These are phyloP conservation scores for Jatropha curcas DNA, from an alignment of 345 rosid genomes.

Conservation along the genomic window DNA sequence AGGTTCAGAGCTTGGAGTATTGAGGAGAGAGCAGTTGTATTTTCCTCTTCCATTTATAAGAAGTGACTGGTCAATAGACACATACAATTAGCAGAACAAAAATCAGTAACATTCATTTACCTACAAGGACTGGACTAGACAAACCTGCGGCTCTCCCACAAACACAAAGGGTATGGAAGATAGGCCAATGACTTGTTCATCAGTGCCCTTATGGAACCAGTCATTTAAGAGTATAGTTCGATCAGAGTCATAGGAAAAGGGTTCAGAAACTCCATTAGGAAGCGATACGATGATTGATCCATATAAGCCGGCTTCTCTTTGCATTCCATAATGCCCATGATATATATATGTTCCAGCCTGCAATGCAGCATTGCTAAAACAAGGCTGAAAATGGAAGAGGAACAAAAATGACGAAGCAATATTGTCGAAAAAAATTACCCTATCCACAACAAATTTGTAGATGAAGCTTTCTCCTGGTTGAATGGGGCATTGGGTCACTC, in stretches of 20 bases:
- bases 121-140: no score
- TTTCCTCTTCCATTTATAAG: constrained; percentile 17
- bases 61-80: constrained; percentile 1
- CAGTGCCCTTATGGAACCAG: constrained; percentile 66
- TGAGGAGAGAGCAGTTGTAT: background rate
- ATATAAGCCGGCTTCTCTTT: constrained; percentile 58
- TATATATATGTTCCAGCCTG: constrained; percentile 69
- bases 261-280: constrained; percentile 48
- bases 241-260: constrained; percentile 60
- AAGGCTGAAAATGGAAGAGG: background rate
- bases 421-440: constrained; percentile 20
- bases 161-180: constrained; percentile 55
- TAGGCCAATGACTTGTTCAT: constrained; percentile 58
- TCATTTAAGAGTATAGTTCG: constrained; percentile 58
- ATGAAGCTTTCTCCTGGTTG: constrained; percentile 55
- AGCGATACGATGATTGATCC: constrained; percentile 61
- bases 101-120: background rate
- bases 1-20: background rate
- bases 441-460: constrained; percentile 24
- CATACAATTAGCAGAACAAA: background rate
- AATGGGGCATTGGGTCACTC: constrained; percentile 65
- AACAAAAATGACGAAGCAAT: background rate
- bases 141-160: constrained; percentile 73
- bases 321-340: constrained; percentile 81
- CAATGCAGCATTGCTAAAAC: no score